Evolutionary conservation across 805 yeast species (phyloP), one percentile per base, ranked within the genome.

Genomic region (Nadsonia fulvescens): DNA sequence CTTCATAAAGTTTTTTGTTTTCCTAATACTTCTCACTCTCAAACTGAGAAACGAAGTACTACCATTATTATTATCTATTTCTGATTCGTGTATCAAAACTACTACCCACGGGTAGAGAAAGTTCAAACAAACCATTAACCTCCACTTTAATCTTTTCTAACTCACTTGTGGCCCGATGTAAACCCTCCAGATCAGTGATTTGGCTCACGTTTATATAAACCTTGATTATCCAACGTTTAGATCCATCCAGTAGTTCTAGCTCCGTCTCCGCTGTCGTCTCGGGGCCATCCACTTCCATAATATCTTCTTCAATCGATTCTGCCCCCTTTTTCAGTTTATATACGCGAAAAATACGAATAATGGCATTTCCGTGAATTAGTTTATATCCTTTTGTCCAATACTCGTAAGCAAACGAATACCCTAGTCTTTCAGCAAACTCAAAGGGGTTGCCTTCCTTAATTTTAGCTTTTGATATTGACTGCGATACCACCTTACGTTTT

Each of bases 71-170:
- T n/a, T n/a, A n/a, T n/a, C n/a, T n/a, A n/a, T 37, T 37, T 21
- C 54, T 37, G 15, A 75, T 59, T 37, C 93, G 61, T 1, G 83
- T 67, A 45, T 82, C 93, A 81, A 82, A 78, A 14, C 61, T 56
- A 43, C 66, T 67, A 34, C 93, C 59, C 41, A 78, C 89, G 4
- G 93, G 92, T 16, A 76, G 64, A 11, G 57, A 66, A 24, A 83
- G 56, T 24, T 67, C 66, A 6, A 83, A 59, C 25, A 81, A 54
- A 8, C 82, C 82, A 30, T 59, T 53, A 32, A 83, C 51, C 26
- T 71, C 78, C 11, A 56, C 66, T 46, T 77, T 78, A 20, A 81
- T 50, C 23, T 50, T 54, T 24, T 68, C 52, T 35, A 83, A 51
- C 29, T 71, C 70, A 31, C 64, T 65, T 4, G 71, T 66, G 1